phyloP scores from a whole-genome alignment of 306 rosid genomes.

The Rosa chinensis region DNA sequence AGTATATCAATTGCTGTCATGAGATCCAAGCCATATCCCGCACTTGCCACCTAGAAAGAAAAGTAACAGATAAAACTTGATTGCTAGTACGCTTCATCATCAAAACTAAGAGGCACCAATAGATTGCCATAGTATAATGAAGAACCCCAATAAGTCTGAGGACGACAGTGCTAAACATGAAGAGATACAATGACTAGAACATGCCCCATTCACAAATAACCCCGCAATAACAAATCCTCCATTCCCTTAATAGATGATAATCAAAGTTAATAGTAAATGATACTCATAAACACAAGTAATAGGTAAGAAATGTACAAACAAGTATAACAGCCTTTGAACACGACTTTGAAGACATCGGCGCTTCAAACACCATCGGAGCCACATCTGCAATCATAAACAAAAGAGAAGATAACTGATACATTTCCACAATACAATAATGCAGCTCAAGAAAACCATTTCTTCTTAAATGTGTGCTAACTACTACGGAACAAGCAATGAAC shows the following conservation, averaged over 20 bases:
- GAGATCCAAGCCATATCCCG: slow-evolving; percentile 82
- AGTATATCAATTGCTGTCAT: slow-evolving; percentile 59
- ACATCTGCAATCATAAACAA: slow-evolving; percentile 57
- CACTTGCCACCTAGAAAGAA: slow-evolving; percentile 79
- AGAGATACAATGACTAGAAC: neutral
- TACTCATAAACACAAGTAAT: slow-evolving; percentile 15
- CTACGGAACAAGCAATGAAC: slow-evolving; percentile 30
- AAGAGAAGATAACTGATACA: neutral
- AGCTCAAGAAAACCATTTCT: neutral
- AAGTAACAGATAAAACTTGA: neutral
- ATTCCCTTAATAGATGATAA: neutral
- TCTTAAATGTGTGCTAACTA: neutral
- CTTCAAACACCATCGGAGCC: slow-evolving; percentile 47
- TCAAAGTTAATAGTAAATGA: neutral
- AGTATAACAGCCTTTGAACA: slow-evolving; percentile 77
- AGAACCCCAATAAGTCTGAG: neutral
- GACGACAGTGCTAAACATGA: neutral
- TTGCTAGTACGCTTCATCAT: slow-evolving; percentile 3
- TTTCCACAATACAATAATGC: neutral
- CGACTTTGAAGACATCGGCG: slow-evolving; percentile 47
- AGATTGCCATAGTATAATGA: neutral
- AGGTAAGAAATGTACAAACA: slow-evolving; percentile 97
- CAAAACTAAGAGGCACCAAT: slow-evolving; percentile 1
- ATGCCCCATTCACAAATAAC: neutral
- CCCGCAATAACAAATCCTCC: neutral